Evolutionary conservation across 2,329 filamentous ascomycete species (phyloP).

Genomic region (Parastagonospora nodorum): DNA sequence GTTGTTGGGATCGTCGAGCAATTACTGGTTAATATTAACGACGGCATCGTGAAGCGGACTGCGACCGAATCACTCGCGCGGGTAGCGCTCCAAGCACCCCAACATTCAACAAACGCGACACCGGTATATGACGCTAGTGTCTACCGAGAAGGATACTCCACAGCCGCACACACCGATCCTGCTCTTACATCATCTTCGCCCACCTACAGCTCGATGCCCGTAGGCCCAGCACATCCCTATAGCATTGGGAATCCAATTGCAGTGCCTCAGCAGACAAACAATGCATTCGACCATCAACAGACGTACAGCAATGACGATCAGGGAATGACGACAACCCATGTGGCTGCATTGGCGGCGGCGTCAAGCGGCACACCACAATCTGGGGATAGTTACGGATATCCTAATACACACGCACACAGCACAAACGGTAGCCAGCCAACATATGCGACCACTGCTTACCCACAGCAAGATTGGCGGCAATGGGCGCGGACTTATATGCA

Average conservation of each 20-base stretch:
- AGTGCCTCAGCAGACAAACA: conserved; percentile 25
- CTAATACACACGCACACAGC: conserved; percentile 28
- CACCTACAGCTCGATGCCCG: conserved; percentile 25
- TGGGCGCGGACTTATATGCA: conserved; percentile 43
- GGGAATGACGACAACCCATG: conserved; percentile 37
- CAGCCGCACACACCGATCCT: conserved; percentile 25
- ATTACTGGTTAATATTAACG: conserved; percentile 54
- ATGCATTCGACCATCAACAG: conserved; percentile 35
- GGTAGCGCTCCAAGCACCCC: conserved; percentile 39
- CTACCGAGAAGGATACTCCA: conserved; percentile 32
- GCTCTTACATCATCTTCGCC: conserved; percentile 23
- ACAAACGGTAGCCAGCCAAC: conserved; percentile 19
- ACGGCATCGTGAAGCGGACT: conserved; percentile 50
- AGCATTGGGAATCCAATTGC: conserved; percentile 27
- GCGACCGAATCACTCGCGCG: conserved; percentile 52
- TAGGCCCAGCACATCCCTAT: conserved; percentile 27
- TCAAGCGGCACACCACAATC: conserved; percentile 27
- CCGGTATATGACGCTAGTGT: conserved; percentile 28
- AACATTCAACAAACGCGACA: conserved; percentile 19
- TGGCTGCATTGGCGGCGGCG: conserved; percentile 33
- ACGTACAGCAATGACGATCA: conserved; percentile 32
- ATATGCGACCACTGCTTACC: conserved; percentile 32
- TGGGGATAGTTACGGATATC: conserved; percentile 24
- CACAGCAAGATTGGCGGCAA: conserved; percentile 42
- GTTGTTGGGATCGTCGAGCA: conserved; percentile 57